Conservation (phyloP, 2,329 filamentous ascomycete species). For the Aspergillus neoniger region DNA sequence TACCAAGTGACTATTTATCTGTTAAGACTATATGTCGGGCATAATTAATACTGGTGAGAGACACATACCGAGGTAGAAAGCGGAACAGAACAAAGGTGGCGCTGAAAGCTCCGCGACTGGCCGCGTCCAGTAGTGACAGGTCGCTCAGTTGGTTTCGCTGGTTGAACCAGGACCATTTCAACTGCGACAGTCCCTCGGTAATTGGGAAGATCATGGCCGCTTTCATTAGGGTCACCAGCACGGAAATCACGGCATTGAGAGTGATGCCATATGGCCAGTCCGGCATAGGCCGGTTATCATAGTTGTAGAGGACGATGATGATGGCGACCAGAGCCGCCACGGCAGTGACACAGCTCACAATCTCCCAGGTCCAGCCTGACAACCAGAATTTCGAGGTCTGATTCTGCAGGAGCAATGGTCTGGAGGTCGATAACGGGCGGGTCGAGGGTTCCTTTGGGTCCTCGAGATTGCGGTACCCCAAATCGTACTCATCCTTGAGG, state of each 20-base stretch:
- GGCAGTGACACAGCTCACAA: constrained; percentile 27
- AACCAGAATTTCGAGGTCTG: constrained; percentile 19
- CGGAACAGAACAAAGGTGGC: constrained; percentile 30
- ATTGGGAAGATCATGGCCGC: constrained; percentile 32
- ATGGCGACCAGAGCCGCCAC: constrained; percentile 39
- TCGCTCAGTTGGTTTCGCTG: constrained; percentile 30
- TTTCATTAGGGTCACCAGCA: constrained; percentile 34
- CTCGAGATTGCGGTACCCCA: constrained; percentile 19
- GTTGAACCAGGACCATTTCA: constrained; percentile 41
- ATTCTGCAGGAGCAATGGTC: constrained; percentile 15
- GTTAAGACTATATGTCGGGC: background rate
- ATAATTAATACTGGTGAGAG: no score
- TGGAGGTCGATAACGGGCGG: constrained; percentile 21
- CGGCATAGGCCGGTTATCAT: constrained; percentile 30
- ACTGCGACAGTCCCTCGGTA: constrained; percentile 33
- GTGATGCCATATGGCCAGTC: constrained; percentile 37
- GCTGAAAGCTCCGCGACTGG: constrained; percentile 35
- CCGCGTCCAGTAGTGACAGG: constrained; percentile 35
- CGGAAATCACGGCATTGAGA: constrained; percentile 36
- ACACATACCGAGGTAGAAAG: constrained; percentile 27
- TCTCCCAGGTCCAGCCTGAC: constrained; percentile 25
- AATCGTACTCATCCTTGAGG: constrained; percentile 17
- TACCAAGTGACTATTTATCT: constrained; percentile 24
- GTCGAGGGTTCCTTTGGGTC: constrained; percentile 11
- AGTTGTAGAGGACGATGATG: constrained; percentile 32